Conservation (phyloP, 768 basidiomycete species). For the Russula dissimulans region DNA sequence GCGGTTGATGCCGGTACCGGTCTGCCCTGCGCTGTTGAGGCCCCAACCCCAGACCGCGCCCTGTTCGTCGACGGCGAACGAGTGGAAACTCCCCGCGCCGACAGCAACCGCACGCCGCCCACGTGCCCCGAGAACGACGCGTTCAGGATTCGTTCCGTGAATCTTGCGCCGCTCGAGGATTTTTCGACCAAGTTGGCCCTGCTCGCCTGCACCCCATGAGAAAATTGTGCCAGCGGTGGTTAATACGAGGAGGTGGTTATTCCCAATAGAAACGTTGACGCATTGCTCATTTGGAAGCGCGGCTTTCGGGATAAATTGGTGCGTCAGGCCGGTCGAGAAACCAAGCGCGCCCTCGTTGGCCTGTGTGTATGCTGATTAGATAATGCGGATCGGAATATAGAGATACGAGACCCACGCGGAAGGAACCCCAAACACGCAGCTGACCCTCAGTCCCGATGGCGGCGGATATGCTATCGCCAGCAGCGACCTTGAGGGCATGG, state of each 20-base stretch:
- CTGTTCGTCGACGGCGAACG: slow-evolving; percentile 79
- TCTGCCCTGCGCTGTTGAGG: slow-evolving; percentile 84
- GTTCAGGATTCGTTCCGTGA: slow-evolving; percentile 83
- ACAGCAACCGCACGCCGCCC: slow-evolving; percentile 55
- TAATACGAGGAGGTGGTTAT: slow-evolving; percentile 83
- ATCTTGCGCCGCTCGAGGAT: slow-evolving; percentile 83
- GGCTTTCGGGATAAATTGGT: slow-evolving; percentile 60
- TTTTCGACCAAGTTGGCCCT: slow-evolving; percentile 85
- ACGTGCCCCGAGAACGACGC: slow-evolving; percentile 66
- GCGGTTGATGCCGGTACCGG: slow-evolving; percentile 48
- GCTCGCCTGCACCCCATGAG: slow-evolving; percentile 86
- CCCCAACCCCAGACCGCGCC: slow-evolving; percentile 94
- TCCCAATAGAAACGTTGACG: slow-evolving; percentile 67
- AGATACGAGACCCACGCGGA: slow-evolving; percentile 53
- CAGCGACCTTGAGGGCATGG: slow-evolving; percentile 71
- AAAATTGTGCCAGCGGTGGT: slow-evolving; percentile 84
- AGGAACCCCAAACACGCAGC: slow-evolving; percentile 81
- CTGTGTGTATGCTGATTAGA: slow-evolving; percentile 28
- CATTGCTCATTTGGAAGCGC: slow-evolving; percentile 59
- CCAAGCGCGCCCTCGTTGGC: slow-evolving; percentile 78
- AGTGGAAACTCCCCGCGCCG: slow-evolving; percentile 78
- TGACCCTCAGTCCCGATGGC: slow-evolving; percentile 75
- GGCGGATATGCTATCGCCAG: slow-evolving; percentile 84
- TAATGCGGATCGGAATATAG: not conserved
- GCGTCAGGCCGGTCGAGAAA: slow-evolving; percentile 57